phyloP scores from a whole-genome alignment of 1,284 basidiomycete genomes.

The Marasmius tenuissimus region DNA sequence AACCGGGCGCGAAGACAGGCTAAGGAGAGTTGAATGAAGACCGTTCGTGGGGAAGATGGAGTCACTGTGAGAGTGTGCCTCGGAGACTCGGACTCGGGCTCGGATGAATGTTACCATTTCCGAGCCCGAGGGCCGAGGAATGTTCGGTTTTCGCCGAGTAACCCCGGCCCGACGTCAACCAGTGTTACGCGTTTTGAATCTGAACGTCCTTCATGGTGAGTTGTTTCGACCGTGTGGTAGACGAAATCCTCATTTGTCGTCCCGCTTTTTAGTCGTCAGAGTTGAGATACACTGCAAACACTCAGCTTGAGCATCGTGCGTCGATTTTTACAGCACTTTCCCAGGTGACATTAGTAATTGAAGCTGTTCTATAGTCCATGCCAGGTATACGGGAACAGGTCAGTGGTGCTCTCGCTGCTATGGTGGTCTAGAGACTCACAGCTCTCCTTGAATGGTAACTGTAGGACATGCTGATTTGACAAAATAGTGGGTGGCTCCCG shows the following conservation, averaged over 20 bases:
- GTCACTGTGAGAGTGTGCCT: no score
- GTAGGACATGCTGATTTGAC: constrained; percentile 92
- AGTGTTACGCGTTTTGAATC: no score
- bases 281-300: constrained; percentile 91
- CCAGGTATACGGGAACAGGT: constrained; percentile 95
- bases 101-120: no score
- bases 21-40: no score
- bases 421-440: neutral
- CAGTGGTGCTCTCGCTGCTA: constrained; percentile 22
- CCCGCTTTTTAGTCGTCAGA: constrained; percentile 68
- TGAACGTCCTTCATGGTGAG: no score
- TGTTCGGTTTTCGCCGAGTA: no score
- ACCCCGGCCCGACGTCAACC: no score
- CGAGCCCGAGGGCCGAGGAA: no score
- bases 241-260: neutral
- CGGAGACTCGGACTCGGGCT: no score
- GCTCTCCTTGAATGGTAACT: neutral
- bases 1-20: no score
- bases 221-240: no score
- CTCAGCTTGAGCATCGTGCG: constrained; percentile 89
- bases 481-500: constrained; percentile 75
- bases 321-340: constrained; percentile 3
- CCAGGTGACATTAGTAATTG: constrained; percentile 7
- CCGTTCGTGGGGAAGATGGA: no score
- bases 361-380: constrained; percentile 68